phyloP scores from a whole-genome alignment of 345 rosid species.

The rapeseed (Brassica napus) region DNA sequence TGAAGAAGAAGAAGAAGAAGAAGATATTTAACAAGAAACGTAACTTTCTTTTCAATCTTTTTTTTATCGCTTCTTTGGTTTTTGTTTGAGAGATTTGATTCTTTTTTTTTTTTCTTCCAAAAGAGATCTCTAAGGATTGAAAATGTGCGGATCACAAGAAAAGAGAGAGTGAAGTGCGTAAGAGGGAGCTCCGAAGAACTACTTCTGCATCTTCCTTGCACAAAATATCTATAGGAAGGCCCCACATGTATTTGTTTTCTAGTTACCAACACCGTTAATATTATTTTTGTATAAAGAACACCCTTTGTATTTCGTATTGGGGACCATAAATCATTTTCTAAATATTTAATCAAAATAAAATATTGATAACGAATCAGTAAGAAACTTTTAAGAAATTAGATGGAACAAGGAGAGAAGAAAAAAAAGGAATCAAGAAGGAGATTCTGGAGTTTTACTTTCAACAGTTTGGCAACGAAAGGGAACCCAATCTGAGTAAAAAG shows the following conservation, averaged over 20 bases:
- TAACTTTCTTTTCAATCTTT: neutral
- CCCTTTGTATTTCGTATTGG: neutral
- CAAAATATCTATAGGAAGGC: constrained; percentile 21
- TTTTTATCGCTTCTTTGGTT: neutral
- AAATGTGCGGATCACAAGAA: constrained; percentile 35
- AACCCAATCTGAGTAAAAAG: constrained; percentile 18
- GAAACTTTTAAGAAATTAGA: neutral
- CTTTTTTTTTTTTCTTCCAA: neutral
- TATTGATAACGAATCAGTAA: neutral
- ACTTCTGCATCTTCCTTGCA: neutral
- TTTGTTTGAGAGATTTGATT: constrained; percentile 1
- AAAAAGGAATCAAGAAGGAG: neutral
- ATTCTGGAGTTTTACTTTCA: neutral
- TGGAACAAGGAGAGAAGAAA: neutral
- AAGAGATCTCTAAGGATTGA: constrained; percentile 19
- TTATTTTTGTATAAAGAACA: neutral
- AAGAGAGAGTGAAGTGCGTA: constrained; percentile 21
- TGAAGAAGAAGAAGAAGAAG: neutral
- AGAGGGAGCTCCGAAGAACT: constrained; percentile 1
- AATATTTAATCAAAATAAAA: neutral
- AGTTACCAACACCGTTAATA: constrained; percentile 8
- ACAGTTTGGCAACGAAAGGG: neutral
- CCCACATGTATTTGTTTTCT: constrained; percentile 24
- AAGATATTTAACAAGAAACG: constrained; percentile 22
- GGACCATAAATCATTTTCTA: constrained; percentile 7